phyloP scores from a whole-genome alignment of 1,139 yeast species.

The Kazachstania sp. region DNA sequence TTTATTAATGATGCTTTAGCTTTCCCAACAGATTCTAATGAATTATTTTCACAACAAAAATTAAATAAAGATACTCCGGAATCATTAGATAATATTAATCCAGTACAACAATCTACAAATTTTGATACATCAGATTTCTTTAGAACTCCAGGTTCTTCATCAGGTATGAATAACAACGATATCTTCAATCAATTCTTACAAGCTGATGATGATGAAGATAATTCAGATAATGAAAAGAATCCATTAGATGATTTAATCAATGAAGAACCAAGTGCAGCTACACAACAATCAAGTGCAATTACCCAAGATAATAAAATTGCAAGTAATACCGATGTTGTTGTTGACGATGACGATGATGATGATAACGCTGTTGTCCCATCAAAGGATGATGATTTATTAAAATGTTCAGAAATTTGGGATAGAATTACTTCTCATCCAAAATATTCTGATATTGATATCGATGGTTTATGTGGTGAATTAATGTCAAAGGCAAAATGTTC shows the following conservation, averaged over 20 bases:
- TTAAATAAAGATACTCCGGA: constrained; percentile 4
- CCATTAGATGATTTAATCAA: constrained; percentile 9
- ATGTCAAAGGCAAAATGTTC: constrained; percentile 93
- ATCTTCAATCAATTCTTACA: constrained; percentile 5
- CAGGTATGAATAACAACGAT: constrained; percentile 2
- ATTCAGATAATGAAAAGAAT: constrained; percentile 3
- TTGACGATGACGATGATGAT: constrained; percentile 8
- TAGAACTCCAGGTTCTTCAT: neutral
- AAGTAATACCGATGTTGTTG: neutral
- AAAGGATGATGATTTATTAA: constrained; percentile 35
- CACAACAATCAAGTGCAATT: neutral
- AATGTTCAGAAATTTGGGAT: constrained; percentile 94
- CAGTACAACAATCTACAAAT: neutral
- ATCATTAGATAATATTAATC: neutral
- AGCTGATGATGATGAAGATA: constrained; percentile 6
- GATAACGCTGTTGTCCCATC: constrained; percentile 11
- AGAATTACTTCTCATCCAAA: constrained; percentile 89
- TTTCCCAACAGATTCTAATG: constrained; percentile 12
- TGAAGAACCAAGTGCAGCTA: constrained; percentile 12
- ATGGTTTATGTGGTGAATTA: constrained; percentile 81
- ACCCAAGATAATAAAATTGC: neutral
- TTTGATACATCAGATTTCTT: neutral
- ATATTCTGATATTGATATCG: constrained; percentile 87
- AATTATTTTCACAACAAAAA: neutral
- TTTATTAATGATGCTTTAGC: constrained; percentile 21